Conservation (phyloP, 1,284 basidiomycete species). For the Apiotrichum laibachii region DNA sequence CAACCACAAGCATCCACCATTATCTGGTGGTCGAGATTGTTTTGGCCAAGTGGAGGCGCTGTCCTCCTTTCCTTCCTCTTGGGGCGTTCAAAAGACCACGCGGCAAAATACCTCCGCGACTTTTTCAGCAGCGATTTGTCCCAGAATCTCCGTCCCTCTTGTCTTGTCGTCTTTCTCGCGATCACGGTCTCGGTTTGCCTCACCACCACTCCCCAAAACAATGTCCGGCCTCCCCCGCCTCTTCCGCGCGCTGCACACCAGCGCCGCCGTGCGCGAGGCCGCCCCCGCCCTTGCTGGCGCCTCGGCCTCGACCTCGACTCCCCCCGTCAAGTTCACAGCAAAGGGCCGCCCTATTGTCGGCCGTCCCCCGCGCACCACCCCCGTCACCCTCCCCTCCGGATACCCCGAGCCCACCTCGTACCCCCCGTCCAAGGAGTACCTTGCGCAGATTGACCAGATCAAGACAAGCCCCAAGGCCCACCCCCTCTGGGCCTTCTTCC, state of each 20-base stretch:
- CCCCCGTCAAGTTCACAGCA: slow-evolving; percentile 27
- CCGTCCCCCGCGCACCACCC: slow-evolving; percentile 37
- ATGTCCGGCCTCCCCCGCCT: slow-evolving; percentile 27
- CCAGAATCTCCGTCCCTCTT: not conserved
- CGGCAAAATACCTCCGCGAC: not conserved
- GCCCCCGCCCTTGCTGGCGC: slow-evolving; percentile 9
- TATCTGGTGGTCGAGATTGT: too few relatives aligned
- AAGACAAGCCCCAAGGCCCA: slow-evolving; percentile 27
- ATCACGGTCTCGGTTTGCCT: not conserved
- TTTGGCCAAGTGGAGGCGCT: not conserved
- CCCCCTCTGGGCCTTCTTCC: slow-evolving; percentile 51
- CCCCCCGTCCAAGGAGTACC: slow-evolving; percentile 36
- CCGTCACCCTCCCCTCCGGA: slow-evolving; percentile 38
- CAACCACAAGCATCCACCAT: too few relatives aligned
- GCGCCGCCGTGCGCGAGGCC: slow-evolving; percentile 11
- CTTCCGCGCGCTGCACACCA: slow-evolving; percentile 34
- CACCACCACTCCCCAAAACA: not conserved
- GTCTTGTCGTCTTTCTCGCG: not conserved
- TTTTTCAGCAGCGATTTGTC: not conserved
- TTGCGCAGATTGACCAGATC: slow-evolving; percentile 23
- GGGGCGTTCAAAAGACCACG: not conserved
- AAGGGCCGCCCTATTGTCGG: slow-evolving; percentile 38
- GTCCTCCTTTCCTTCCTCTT: not conserved
- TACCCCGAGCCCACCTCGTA: slow-evolving; percentile 39
- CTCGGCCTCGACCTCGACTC: slow-evolving; percentile 3